Percentiles rank a stretch among this genome's conserved stretches.
These are phyloP conservation scores for Scleroderma bovista DNA, from an alignment of 768 basidiomycete genomes.

Conservation along the genomic window DNA sequence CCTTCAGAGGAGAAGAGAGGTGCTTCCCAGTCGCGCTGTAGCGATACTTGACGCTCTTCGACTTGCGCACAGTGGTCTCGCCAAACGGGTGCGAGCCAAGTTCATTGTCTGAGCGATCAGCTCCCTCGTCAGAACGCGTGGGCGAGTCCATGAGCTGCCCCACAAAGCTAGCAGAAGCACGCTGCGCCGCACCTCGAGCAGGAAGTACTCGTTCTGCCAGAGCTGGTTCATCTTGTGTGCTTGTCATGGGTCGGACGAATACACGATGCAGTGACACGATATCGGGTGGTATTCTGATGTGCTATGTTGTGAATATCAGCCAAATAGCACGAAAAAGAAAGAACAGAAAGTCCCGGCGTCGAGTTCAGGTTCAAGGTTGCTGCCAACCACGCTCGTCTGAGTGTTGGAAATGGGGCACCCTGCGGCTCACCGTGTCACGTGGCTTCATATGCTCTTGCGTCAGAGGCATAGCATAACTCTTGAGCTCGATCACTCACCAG, in stretches of 20 bases:
- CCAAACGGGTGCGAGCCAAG: conserved; percentile 18
- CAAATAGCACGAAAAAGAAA: too few relatives aligned
- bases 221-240: not conserved
- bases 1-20: conserved; percentile 28
- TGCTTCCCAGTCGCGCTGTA: conserved; percentile 29
- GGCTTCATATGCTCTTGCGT: not conserved
- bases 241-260: conserved; percentile 10
- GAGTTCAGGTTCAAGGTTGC: too few relatives aligned
- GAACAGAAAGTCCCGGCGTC: too few relatives aligned
- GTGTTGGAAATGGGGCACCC: not conserved
- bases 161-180: conserved; percentile 28
- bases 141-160: conserved; percentile 28
- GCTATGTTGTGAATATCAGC: too few relatives aligned
- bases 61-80: conserved; percentile 14
- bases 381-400: not conserved
- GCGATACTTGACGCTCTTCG: conserved; percentile 28
- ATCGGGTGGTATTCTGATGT: too few relatives aligned
- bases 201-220: conserved; percentile 16
- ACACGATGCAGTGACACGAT: not conserved
- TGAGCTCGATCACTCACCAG: too few relatives aligned
- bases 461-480: too few relatives aligned
- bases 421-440: not conserved
- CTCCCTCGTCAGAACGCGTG: conserved; percentile 19
- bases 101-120: conserved; percentile 1
- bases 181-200: conserved; percentile 30